These are phyloP conservation scores for Penicillium sp. DNA, from an alignment of 2,329 filamentous ascomycete species.

Conservation along the genomic window DNA sequence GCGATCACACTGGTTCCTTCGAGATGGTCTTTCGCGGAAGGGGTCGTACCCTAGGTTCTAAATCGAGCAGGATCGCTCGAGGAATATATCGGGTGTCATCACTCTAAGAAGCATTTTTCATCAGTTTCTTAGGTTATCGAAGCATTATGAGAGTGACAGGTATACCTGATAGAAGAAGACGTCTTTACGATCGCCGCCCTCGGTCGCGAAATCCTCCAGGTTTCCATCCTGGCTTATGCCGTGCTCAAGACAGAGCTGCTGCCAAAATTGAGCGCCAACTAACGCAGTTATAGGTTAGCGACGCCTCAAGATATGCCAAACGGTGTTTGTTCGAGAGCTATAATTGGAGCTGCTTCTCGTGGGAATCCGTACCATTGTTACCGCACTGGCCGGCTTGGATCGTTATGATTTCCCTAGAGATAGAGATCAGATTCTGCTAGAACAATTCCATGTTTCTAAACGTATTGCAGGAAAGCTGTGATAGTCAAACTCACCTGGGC, in stretches of 20 bases:
- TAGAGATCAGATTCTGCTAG: too few species aligned
- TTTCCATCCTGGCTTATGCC: conserved; percentile 97
- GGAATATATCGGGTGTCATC: conserved; percentile 98
- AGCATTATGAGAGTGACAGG: too few species aligned
- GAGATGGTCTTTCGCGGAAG: too few species aligned
- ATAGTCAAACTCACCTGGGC: conserved; percentile 29
- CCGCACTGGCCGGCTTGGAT: conserved; percentile 98
- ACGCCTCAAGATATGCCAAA: too few species aligned
- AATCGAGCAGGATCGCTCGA: conserved; percentile 84
- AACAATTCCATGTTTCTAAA: neutral
- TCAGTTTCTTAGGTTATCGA: too few species aligned
- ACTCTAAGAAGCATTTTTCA: too few species aligned
- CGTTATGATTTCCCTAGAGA: conserved; percentile 98
- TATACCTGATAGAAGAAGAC: conserved; percentile 86
- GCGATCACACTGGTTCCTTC: too few species aligned
- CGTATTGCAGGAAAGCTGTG: too few species aligned
- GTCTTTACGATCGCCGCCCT: conserved; percentile 85
- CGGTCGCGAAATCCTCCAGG: conserved; percentile 91
- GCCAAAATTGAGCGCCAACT: conserved; percentile 98
- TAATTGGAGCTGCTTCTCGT: too few species aligned
- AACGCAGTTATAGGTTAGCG: conserved; percentile 32
- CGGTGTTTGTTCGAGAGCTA: neutral
- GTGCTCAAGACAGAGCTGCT: conserved; percentile 94
- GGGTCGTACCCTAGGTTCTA: conserved; percentile 87
- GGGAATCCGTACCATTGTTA: conserved; percentile 72